Base-by-base conservation (phyloP, 164 flowering plant genomes). In the Santalum album region DNA sequence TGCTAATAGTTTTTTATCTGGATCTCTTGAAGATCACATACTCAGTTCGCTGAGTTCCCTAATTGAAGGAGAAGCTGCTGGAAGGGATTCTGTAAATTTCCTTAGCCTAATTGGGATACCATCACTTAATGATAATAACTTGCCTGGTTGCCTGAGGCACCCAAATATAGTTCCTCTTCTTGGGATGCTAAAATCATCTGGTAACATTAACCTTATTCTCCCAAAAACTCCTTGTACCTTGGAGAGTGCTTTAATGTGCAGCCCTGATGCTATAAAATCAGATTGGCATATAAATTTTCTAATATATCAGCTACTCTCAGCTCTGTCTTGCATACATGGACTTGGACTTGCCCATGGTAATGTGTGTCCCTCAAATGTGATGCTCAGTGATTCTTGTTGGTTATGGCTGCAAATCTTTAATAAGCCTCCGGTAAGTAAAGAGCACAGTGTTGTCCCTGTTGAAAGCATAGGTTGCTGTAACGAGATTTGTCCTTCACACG, bases 91-190 rank as follows among this genome's bases (percentile, higher is more conserved):
- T 53, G 36, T 56, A 23, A 80, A 80, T 62, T 83, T 88, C 69
- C 83, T 86, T 62, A 65, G 65, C 57, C 66, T 84, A 65, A 48
- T 92, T 57, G 98, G 95, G 57, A 27, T 88, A 54, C 95, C 95
- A 4, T 70, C 82, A 40, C 81, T 77, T 61, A 61, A 59, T 48
- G 87, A 81, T 47, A 64, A 56, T 35, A 53, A 40, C 34, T 65
- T 76, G 51, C 88, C 86, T 44, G 88, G 84, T 16, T 75, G 82
- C 60, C 54, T 88, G 58, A 84, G 98, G 80, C 96, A 92, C 75
- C 99, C 99, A 25, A 92, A 92, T 55, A 64, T 89, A 25, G 70
- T 59, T 34, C 96, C 96, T 34, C 70, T 80, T 57, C 64, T 92
- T 62, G 90, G 86, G 25, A 68, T 85, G 67, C 68, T 92, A 20